These are phyloP conservation scores for Thelonectria discophora DNA, from an alignment of 2,329 filamentous ascomycete genomes.

Conservation along the genomic window DNA sequence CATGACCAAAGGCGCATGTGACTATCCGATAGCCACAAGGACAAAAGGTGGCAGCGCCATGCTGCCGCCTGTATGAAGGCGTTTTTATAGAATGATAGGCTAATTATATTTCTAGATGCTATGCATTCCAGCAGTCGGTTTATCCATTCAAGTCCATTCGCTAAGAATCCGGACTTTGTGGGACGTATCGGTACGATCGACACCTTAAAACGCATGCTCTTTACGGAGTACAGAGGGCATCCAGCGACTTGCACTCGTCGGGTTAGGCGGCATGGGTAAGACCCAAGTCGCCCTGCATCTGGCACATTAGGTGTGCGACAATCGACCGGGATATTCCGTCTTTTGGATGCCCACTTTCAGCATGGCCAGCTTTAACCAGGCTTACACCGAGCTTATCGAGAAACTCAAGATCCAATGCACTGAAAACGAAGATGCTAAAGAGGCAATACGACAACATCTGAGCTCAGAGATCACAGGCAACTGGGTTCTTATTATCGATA, in stretches of 20 bases:
- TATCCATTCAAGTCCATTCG: slow-evolving; percentile 39
- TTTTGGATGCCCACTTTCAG: slow-evolving; percentile 56
- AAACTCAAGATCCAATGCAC: no score
- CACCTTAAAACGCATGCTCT: not conserved
- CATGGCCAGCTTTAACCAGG: slow-evolving; percentile 42
- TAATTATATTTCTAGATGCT: slow-evolving; percentile 8
- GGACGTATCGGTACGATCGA: not conserved
- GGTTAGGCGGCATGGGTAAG: slow-evolving; percentile 18
- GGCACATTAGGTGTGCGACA: slow-evolving; percentile 43
- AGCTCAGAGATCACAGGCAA: slow-evolving; percentile 39
- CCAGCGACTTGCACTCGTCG: slow-evolving; percentile 10
- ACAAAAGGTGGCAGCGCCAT: slow-evolving; percentile 28
- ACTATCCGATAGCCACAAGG: slow-evolving; percentile 53
- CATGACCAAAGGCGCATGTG: slow-evolving; percentile 49
- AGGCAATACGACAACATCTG: slow-evolving; percentile 34
- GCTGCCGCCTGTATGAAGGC: slow-evolving; percentile 28
- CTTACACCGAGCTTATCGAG: no score
- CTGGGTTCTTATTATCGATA: slow-evolving; percentile 55
- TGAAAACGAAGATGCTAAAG: no score
- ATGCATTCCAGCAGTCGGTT: not conserved
- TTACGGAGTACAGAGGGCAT: not conserved
- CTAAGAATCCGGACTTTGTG: slow-evolving; percentile 7
- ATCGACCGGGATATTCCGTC: slow-evolving; percentile 48
- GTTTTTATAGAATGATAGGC: no score
- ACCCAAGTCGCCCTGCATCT: slow-evolving; percentile 26